These are phyloP conservation scores for Quercus variabilis DNA, from an alignment of 306 rosid species.

Conservation along the genomic window DNA sequence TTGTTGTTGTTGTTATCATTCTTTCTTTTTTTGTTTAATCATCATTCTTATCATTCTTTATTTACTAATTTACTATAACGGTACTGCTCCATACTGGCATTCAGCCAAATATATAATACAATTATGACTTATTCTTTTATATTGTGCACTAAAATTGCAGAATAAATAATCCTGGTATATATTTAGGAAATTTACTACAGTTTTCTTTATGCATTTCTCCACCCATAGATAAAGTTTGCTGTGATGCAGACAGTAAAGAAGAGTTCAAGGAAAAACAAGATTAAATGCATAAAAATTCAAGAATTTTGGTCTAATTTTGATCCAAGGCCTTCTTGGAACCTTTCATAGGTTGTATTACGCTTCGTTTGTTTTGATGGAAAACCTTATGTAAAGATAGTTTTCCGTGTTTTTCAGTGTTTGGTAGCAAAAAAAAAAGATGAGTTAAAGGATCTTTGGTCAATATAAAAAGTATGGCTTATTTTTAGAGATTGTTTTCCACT, in stretches of 20 bases:
- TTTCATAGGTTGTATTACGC: no score
- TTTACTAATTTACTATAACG: not conserved
- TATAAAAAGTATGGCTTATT: no score
- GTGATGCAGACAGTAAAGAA: no score
- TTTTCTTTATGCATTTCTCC: not conserved
- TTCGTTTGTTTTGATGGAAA: no score
- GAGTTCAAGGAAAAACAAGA: no score
- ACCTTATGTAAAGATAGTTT: no score
- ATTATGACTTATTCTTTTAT: not conserved
- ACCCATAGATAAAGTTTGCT: not conserved
- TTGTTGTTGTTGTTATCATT: not conserved
- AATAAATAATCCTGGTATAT: not conserved
- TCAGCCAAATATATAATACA: not conserved
- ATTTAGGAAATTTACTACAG: not conserved
- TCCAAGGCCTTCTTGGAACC: no score
- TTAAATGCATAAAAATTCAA: no score
- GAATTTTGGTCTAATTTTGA: no score
- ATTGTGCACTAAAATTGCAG: not conserved
- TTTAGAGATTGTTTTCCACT: no score
- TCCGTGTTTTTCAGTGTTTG: fast-evolving
- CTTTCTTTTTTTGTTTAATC: not conserved
- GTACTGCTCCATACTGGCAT: not conserved
- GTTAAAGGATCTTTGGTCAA: no score
- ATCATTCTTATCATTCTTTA: not conserved
- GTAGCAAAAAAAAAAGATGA: no score